A percentile compares a stretch with the other conserved stretches of the same genome.
phyloP scores from a whole-genome alignment of 768 basidiomycete species.

The Podaxis sp. region DNA sequence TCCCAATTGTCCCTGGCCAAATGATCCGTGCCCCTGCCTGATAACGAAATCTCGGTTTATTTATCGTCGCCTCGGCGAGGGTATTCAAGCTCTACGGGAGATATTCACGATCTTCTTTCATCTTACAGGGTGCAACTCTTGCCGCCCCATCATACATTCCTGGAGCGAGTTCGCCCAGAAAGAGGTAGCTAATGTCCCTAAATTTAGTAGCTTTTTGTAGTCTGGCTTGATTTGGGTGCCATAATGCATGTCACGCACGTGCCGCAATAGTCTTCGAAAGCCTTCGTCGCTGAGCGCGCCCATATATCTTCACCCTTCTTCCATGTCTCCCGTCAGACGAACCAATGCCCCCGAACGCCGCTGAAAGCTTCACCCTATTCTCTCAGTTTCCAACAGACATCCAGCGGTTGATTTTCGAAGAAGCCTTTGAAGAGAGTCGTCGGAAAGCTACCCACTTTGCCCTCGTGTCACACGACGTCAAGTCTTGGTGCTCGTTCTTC shows the following conservation, averaged over 20 bases:
- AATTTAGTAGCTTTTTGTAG: constrained; percentile 3
- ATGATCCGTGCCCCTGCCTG: neutral
- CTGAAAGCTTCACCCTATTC: neutral
- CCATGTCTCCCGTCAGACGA: neutral
- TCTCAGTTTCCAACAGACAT: constrained; percentile 1
- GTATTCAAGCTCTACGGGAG: neutral
- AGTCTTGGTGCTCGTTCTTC: constrained; percentile 1
- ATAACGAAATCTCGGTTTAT: constrained; percentile 1
- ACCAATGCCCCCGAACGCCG: neutral
- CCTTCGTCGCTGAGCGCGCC: neutral
- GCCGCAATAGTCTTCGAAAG: neutral
- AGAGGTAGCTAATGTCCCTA: neutral
- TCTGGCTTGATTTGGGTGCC: neutral
- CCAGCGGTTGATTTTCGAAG: constrained; percentile 8
- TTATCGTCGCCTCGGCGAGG: constrained; percentile 1
- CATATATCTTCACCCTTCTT: neutral
- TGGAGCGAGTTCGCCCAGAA: neutral
- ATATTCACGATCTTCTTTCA: constrained; percentile 4
- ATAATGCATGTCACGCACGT: neutral
- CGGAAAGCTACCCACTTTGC: constrained; percentile 4
- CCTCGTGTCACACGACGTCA: constrained; percentile 8
- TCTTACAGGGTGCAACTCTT: neutral
- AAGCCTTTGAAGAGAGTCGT: constrained; percentile 7
- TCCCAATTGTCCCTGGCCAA: constrained; percentile 1
- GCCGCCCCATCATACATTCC: neutral